These are phyloP conservation scores for Medicago ruthenica DNA, from an alignment of 306 rosid species.

Conservation along the genomic window DNA sequence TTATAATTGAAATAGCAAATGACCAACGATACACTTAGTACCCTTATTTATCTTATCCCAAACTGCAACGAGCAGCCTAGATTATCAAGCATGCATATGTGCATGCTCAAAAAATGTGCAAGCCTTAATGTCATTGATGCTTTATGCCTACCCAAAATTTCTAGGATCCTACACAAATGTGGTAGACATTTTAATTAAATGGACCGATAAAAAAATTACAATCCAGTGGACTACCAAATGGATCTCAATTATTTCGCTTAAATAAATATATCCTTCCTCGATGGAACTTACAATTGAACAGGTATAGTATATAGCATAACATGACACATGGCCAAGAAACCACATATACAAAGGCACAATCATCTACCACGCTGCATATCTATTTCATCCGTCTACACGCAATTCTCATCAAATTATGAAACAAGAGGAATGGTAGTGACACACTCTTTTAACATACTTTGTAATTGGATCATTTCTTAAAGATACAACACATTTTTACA, in stretches of 20 bases:
- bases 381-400: too few species aligned
- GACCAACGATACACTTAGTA: too few species aligned
- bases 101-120: not conserved
- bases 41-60: not conserved
- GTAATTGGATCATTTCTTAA: not conserved
- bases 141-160: constrained; percentile 1
- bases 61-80: not conserved
- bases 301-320: too few species aligned
- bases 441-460: not conserved
- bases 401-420: too few species aligned
- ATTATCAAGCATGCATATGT: too few species aligned
- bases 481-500: not conserved
- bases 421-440: not conserved
- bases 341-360: too few species aligned
- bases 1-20: too few species aligned
- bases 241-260: not conserved
- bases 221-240: not conserved
- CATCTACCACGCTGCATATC: too few species aligned
- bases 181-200: too few species aligned
- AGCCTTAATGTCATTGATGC: constrained; percentile 23
- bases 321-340: too few species aligned
- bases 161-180: not conserved
- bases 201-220: too few species aligned
- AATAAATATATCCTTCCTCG: constrained; percentile 3
- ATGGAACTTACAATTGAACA: constrained; percentile 13